Conservation (phyloP, 2,329 filamentous ascomycete genomes). For the Penicillium sp. region DNA sequence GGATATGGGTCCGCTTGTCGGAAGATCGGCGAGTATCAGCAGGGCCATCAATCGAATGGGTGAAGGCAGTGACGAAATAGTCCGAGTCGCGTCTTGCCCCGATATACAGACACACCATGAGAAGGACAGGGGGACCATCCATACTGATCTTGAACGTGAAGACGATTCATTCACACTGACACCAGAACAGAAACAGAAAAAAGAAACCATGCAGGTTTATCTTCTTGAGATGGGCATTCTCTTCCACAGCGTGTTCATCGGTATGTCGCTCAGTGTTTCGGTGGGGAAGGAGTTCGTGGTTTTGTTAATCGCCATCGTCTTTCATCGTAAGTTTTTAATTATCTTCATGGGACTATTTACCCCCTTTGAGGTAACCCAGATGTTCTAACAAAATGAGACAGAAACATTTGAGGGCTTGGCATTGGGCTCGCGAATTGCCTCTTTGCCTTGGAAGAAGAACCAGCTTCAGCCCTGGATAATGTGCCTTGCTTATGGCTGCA, state of each 20-base stretch:
- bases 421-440: conserved; percentile 38
- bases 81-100: conserved; percentile 28
- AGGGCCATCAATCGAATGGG: conserved; percentile 34
- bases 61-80: conserved; percentile 26
- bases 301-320: conserved; percentile 40
- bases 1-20: conserved; percentile 32
- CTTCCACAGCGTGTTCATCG: conserved; percentile 69
- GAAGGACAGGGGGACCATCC: conserved; percentile 16
- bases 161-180: conserved; percentile 21
- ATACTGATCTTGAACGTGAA: conserved; percentile 23
- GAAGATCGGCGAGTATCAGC: conserved; percentile 34
- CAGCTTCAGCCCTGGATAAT: conserved; percentile 65
- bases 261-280: conserved; percentile 42
- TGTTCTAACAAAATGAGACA: conserved; percentile 10
- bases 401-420: conserved; percentile 43
- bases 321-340: conserved; percentile 36
- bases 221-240: conserved; percentile 77
- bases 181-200: conserved; percentile 55
- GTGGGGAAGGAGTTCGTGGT: conserved; percentile 40
- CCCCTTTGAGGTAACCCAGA: neutral
- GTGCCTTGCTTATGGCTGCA: conserved; percentile 73
- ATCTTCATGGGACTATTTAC: neutral
- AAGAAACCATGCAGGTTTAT: conserved; percentile 72
- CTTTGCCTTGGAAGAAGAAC: conserved; percentile 33
- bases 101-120: conserved; percentile 19